Evolutionary conservation across 805 yeast species (phyloP), one percentile per base, ranked within the genome.

Genomic region (Nematodospora valgi): DNA sequence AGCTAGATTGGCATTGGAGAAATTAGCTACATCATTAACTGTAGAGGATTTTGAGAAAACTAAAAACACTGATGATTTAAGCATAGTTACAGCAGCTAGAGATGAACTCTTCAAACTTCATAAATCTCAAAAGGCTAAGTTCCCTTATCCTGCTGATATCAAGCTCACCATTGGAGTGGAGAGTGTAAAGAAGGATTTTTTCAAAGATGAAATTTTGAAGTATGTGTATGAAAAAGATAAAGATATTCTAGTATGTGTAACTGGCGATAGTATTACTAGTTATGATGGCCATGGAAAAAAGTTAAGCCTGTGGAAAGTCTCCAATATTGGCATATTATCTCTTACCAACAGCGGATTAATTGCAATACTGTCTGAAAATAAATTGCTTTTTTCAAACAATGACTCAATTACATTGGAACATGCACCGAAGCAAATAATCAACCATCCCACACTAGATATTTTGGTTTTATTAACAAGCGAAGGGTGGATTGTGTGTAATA

Each of bases 1-100:
- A 30, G 82, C 89, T 2, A 70, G 72, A 41, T 52, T 52, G n/a
- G 87, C 88, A 2, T 62, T 88, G 36, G 74, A 76, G 32, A 68
- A 74, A 35, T 58, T 86, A 36, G 62, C 79, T 1, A 55, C 51
- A 4, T 63, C 74, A 3, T 35, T 38, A 12, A 58, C 70, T 27
- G 55, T 40, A 15, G 37, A 26, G 22, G 35, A 27, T 9, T 24
- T 25, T 20, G 35, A 32, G 13, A 35, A 22, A 14, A n/a, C n/a
- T n/a, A n/a, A n/a, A n/a, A 31, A 21, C 7, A 17, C 30, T 7
- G 34, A 32, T 24, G 35, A 28, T 27, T 25, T 30, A 13, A 14
- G 15, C 5, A 5, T n/a, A 5, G 29, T 36, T 14, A 29, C 28
- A 35, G 20, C 31, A 18, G 66, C 70, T 1, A 52, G 69, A 4